A percentile compares a stretch with the other conserved stretches of the same genome.
Conservation (phyloP, 2,329 filamentous ascomycete genomes). For the Lecanicillium sp. region DNA sequence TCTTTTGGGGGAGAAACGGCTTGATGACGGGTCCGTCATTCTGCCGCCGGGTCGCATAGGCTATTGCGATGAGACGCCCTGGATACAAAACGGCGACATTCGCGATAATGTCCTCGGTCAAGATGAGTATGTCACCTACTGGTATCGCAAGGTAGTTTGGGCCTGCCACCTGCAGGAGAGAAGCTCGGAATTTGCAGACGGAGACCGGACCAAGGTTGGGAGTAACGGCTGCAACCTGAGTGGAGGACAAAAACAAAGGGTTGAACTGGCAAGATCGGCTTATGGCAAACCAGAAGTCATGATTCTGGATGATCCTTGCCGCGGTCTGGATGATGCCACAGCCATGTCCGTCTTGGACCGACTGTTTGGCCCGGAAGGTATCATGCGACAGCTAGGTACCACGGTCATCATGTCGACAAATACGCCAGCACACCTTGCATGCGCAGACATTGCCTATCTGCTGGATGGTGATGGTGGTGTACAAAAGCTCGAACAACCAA, state of each 20-base stretch:
- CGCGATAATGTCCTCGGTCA: constrained; percentile 32
- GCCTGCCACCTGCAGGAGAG: neutral
- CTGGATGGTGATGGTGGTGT: no score
- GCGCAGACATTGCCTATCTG: neutral
- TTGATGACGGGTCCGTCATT: neutral
- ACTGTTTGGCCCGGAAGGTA: neutral
- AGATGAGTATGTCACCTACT: neutral
- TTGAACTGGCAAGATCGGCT: neutral
- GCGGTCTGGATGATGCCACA: neutral
- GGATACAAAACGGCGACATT: constrained; percentile 36
- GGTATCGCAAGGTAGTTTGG: neutral
- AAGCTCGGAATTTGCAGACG: neutral
- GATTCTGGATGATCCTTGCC: constrained; percentile 1
- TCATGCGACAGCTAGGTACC: neutral
- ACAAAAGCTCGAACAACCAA: no score
- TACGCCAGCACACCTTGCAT: no score
- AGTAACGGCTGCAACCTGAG: neutral
- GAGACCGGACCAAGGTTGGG: neutral
- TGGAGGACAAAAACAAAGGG: neutral
- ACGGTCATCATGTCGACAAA: neutral
- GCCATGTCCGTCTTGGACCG: neutral
- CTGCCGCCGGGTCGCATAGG: constrained; percentile 7
- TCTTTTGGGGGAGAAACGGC: constrained; percentile 2
- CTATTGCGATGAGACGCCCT: constrained; percentile 28
- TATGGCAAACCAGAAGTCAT: neutral